Evolutionary conservation across 352 stramenopile genomes (phyloP).

Genomic region (Phytophthora vignae): DNA sequence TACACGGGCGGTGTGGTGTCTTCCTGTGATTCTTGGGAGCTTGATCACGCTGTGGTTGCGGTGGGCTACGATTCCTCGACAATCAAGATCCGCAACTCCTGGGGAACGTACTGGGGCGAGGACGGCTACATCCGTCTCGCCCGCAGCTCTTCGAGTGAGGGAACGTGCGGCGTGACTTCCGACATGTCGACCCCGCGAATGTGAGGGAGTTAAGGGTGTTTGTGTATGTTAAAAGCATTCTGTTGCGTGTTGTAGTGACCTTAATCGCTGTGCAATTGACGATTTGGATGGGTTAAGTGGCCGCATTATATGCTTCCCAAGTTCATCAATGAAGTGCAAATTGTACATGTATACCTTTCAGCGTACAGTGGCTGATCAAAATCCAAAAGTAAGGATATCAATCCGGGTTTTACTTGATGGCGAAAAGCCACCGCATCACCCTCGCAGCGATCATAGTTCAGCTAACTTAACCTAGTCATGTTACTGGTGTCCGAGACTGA

Average conservation of each 20-base stretch:
- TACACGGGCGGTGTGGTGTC: slow-evolving; percentile 95
- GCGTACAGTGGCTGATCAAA: too few species aligned
- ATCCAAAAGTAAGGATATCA: too few species aligned
- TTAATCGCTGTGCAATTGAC: slow-evolving; percentile 16
- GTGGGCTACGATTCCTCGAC: slow-evolving; percentile 94
- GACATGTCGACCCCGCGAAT: slow-evolving; percentile 59
- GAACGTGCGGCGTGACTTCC: slow-evolving; percentile 54
- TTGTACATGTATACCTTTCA: too few species aligned
- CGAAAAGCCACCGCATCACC: too few species aligned
- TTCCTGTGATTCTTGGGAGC: slow-evolving; percentile 72
- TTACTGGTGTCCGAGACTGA: too few species aligned
- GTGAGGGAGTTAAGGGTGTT: slow-evolving; percentile 17
- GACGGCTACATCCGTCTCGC: slow-evolving; percentile 94
- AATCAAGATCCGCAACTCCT: slow-evolving; percentile 98
- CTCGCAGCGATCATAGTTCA: too few species aligned
- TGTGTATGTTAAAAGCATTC: slow-evolving; percentile 3
- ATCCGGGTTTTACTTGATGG: too few species aligned
- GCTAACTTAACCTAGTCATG: too few species aligned
- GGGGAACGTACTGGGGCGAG: slow-evolving; percentile 92
- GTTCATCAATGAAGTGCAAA: too few species aligned
- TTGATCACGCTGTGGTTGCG: slow-evolving; percentile 97
- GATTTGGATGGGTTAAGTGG: neutral
- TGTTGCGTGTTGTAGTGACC: neutral
- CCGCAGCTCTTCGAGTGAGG: slow-evolving; percentile 58
- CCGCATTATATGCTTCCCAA: too few species aligned